Evolutionary conservation across 352 stramenopile genomes (phyloP), one percentile per base, ranked within the genome.

Genomic region (Globisporangium middletonii): DNA sequence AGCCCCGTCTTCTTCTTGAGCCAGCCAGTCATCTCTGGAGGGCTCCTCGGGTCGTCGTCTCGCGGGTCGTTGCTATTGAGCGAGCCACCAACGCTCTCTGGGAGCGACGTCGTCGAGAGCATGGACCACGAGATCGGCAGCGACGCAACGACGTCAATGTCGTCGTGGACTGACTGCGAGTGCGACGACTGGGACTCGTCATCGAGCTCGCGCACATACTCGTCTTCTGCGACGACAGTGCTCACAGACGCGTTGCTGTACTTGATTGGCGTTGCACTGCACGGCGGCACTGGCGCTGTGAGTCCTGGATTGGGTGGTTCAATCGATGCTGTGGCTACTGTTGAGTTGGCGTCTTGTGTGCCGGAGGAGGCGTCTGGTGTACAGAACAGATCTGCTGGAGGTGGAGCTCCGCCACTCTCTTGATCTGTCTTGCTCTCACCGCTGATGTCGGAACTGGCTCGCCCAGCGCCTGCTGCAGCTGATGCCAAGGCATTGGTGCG

Each of bases 1-100:
- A 90, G 59, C n/a, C 83, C 83, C 33, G 77, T 87, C 48, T 86
- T 85, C 65, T 91, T 93, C 63, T 88, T 88, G 18, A 90, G 74
- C 78, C 83, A 91, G 6, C 80, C 80, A 2, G 73, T 88, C 58
- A 88, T 89, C 59, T 87, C 72, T 0, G 79, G 79, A 23, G 73
- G 56, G 18, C 69, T 60, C 52, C 62, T 43, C 16, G 62, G 30
- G 53, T 75, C 65, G 43, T 69, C 65, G n/a, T 64, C 62, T 43
- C 61, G 41, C 15, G 48, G 30, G 57, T 67, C 55, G 26, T 60
- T 68, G 1, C 49, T 62, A 18, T 38, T 72, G 46, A 56, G 63
- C 43, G 55, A 75, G 44, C 44, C 62, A 44, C 52, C 64, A 37
- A 56, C 56, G 59, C 48, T 73, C 55, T 55, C 62, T 19, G 57